These are phyloP conservation scores for Hanseniaspora uvarum DNA, from an alignment of 1,139 yeast genomes.

Conservation along the genomic window DNA sequence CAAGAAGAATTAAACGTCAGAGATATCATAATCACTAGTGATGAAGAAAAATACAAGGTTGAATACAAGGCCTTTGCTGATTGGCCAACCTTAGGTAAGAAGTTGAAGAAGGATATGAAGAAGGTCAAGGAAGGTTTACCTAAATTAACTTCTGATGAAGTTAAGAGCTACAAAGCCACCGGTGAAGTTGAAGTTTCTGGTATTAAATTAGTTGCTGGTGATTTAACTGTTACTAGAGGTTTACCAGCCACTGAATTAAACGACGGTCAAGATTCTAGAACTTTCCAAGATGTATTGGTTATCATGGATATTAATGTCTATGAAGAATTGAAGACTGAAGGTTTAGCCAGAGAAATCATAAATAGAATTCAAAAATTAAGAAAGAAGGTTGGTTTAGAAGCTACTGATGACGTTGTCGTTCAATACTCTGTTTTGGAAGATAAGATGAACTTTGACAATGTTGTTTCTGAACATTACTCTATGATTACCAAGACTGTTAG, in stretches of 20 bases:
- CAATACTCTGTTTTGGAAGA: slow-evolving; percentile 67
- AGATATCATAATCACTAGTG: slow-evolving; percentile 75
- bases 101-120: slow-evolving; percentile 85
- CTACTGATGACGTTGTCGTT: slow-evolving; percentile 88
- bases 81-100: slow-evolving; percentile 98
- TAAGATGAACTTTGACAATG: slow-evolving; percentile 55
- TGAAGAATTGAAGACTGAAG: slow-evolving; percentile 84
- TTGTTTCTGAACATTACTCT: slow-evolving; percentile 54
- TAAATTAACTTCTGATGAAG: slow-evolving; percentile 64
- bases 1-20: slow-evolving; percentile 87
- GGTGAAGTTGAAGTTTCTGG: slow-evolving; percentile 83
- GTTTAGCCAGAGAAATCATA: slow-evolving; percentile 88
- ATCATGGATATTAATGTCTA: slow-evolving; percentile 80
- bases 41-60: slow-evolving; percentile 85
- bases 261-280: slow-evolving; percentile 72
- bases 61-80: slow-evolving; percentile 92
- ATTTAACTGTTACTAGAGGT: slow-evolving; percentile 81
- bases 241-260: slow-evolving; percentile 54
- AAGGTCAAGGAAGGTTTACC: slow-evolving; percentile 93
- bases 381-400: slow-evolving; percentile 89
- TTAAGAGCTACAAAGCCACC: slow-evolving; percentile 58
- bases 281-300: slow-evolving; percentile 78
- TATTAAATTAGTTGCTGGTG: slow-evolving; percentile 75
- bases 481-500: slow-evolving; percentile 70
- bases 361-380: slow-evolving; percentile 97